A percentile compares a stretch with the other conserved stretches of the same genome.
Evolutionary conservation across 2,329 filamentous ascomycete genomes (phyloP).

Genomic region (Aspergillus sp.): DNA sequence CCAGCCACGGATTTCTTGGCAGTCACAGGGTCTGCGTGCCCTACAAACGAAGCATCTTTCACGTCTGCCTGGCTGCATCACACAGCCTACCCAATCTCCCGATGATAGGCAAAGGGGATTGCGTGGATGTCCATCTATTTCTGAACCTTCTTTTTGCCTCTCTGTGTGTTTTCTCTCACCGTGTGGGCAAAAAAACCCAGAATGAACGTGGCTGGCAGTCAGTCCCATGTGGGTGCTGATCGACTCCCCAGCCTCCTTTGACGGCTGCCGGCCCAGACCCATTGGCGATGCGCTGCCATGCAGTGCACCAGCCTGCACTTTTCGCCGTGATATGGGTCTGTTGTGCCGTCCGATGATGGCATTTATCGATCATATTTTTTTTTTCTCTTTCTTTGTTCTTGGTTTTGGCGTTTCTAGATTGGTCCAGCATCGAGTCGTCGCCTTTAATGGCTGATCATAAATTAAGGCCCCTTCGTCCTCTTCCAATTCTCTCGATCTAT

Average conservation of each 20-base stretch:
- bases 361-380: neutral
- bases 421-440: neutral
- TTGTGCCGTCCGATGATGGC: conserved; percentile 14
- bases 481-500: neutral
- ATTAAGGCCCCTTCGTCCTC: neutral
- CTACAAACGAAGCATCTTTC: neutral
- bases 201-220: conserved; percentile 9
- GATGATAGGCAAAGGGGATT: neutral
- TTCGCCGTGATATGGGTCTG: conserved; percentile 14
- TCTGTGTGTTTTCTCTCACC: neutral
- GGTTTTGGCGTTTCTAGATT: conserved; percentile 1
- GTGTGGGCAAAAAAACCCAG: neutral
- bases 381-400: neutral
- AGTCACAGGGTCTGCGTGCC: neutral
- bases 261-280: conserved; percentile 14
- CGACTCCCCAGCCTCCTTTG: conserved; percentile 23
- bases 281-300: neutral
- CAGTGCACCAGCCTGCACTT: conserved; percentile 20
- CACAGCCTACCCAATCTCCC: neutral
- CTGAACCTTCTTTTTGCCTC: neutral
- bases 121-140: neutral
- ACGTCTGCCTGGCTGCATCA: conserved; percentile 1
- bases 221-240: conserved; percentile 9
- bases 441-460: conserved; percentile 7
- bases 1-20: conserved; percentile 6